phyloP scores from a whole-genome alignment of 2,329 filamentous ascomycete species.

The Pseudocercospora eumusae region DNA sequence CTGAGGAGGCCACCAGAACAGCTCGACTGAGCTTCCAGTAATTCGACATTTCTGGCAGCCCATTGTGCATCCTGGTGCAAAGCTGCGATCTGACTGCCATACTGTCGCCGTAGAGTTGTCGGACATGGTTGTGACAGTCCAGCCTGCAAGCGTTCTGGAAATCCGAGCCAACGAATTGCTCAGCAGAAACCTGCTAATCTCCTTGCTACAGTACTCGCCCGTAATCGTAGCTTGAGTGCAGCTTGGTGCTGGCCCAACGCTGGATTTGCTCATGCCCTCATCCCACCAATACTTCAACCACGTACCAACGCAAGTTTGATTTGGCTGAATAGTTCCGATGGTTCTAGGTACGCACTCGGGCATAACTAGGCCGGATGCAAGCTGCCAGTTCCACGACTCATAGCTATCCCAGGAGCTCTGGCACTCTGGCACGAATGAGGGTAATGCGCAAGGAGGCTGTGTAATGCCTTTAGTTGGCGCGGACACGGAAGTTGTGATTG shows the following conservation, averaged over 20 bases:
- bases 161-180: slow-evolving; percentile 4
- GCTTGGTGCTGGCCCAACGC: slow-evolving; percentile 3
- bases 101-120: slow-evolving; percentile 17
- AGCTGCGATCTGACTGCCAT: slow-evolving; percentile 17
- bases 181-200: background rate
- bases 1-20: slow-evolving; percentile 28
- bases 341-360: background rate
- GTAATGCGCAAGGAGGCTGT: slow-evolving; percentile 17
- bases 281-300: background rate
- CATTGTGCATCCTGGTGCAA: slow-evolving; percentile 25
- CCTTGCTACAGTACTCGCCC: slow-evolving; percentile 7
- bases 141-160: background rate
- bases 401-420: slow-evolving; percentile 19
- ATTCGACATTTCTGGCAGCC: slow-evolving; percentile 27
- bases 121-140: slow-evolving; percentile 8
- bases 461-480: slow-evolving; percentile 1
- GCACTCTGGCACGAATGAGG: slow-evolving; percentile 20
- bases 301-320: background rate
- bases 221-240: slow-evolving; percentile 4
- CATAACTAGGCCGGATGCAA: background rate
- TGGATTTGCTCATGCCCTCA: background rate
- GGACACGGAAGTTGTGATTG: background rate
- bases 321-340: slow-evolving; percentile 7
- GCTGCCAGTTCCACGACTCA: slow-evolving; percentile 2
- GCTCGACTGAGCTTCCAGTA: slow-evolving; percentile 25